Evolutionary conservation across 2,329 filamentous ascomycete genomes (phyloP).

Genomic region (Venturia asperata): DNA sequence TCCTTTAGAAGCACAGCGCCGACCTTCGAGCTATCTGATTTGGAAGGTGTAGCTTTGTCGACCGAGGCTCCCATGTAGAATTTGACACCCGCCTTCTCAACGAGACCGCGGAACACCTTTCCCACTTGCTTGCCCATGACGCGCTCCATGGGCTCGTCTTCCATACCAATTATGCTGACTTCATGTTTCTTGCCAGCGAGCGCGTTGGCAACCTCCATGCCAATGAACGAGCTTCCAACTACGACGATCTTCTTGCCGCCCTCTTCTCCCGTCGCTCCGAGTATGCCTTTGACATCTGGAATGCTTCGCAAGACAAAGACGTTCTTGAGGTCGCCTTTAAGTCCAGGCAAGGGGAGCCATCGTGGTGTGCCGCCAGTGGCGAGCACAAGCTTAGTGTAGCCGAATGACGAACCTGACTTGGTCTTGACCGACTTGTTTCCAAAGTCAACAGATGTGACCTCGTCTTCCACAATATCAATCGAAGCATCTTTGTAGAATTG

Average conservation of each 20-base stretch:
- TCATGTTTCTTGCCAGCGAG: conserved; percentile 69
- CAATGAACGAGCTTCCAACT: conserved; percentile 91
- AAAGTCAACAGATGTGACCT: conserved; percentile 72
- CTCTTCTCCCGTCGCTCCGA: conserved; percentile 66
- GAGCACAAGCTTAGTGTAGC: conserved; percentile 83
- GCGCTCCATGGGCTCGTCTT: conserved; percentile 73
- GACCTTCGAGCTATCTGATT: conserved; percentile 61
- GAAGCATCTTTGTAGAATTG: conserved; percentile 65
- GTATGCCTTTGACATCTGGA: conserved; percentile 70
- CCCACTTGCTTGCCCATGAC: conserved; percentile 80
- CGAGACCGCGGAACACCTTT: conserved; percentile 65
- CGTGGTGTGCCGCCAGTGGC: conserved; percentile 78
- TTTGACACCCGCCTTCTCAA: conserved; percentile 82
- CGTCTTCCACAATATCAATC: conserved; percentile 50
- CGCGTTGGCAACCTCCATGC: conserved; percentile 89
- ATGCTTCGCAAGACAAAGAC: conserved; percentile 77
- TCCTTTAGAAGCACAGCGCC: conserved; percentile 78
- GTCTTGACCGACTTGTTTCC: conserved; percentile 65
- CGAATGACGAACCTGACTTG: conserved; percentile 59
- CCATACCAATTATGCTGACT: conserved; percentile 81
- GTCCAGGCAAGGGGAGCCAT: conserved; percentile 70
- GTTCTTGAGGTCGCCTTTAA: conserved; percentile 73
- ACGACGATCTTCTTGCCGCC: conserved; percentile 88
- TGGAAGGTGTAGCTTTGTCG: conserved; percentile 70
- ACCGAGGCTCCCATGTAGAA: conserved; percentile 78